Evolutionary conservation across 108 stramenopile genomes (phyloP).

Genomic region (Nitzschia sp.): DNA sequence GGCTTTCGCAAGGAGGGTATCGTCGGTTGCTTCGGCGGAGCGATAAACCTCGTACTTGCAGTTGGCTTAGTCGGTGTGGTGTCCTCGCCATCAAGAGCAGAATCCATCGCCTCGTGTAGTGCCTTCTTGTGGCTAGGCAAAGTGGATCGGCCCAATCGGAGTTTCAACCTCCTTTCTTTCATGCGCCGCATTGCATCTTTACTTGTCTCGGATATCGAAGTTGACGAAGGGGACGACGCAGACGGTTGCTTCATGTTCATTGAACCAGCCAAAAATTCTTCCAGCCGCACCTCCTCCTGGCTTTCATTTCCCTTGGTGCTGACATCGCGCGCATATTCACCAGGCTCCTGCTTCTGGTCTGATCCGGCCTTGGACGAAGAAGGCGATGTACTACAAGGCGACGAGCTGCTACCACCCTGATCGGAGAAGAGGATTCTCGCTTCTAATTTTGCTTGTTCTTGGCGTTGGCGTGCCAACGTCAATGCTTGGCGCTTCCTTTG

Average conservation of each 20-base stretch:
- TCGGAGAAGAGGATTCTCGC: too few relatives aligned
- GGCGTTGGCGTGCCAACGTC: neutral
- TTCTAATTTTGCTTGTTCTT: neutral
- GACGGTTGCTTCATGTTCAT: neutral
- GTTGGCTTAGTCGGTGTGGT: neutral
- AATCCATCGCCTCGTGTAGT: conserved; percentile 2
- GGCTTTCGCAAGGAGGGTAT: neutral
- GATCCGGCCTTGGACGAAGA: too few relatives aligned
- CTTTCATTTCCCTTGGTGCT: too few relatives aligned
- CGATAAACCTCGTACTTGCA: neutral
- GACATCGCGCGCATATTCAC: too few relatives aligned
- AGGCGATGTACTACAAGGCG: too few relatives aligned
- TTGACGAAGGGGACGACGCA: neutral
- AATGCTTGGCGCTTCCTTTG: conserved; percentile 2
- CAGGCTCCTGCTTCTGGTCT: too few relatives aligned
- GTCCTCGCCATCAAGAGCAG: conserved; percentile 1
- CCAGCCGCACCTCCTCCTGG: neutral
- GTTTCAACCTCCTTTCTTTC: neutral
- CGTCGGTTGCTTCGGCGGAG: neutral
- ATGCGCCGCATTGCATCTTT: neutral
- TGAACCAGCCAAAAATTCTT: neutral
- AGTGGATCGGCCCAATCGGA: neutral
- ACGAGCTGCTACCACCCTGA: too few relatives aligned
- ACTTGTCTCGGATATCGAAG: neutral
- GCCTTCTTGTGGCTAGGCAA: neutral